phyloP scores from a whole-genome alignment of 2,329 filamentous ascomycete genomes.

The Ambrosiella beaveri region DNA sequence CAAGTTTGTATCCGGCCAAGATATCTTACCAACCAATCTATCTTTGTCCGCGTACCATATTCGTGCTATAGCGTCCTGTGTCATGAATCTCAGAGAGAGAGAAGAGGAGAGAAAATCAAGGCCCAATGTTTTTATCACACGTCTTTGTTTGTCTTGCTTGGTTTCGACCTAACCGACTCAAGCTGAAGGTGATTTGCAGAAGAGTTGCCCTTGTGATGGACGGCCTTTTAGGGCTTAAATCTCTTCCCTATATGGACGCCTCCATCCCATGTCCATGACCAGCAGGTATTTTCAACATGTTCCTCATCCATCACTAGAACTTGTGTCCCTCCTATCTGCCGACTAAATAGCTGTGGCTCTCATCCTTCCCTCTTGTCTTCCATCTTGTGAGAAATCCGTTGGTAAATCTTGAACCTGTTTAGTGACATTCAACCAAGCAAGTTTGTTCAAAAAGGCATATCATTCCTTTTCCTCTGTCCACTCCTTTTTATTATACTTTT shows the following conservation, averaged over 20 bases:
- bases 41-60: too few relatives aligned
- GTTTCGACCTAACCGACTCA: not conserved
- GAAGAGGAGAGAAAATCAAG: too few relatives aligned
- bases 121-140: too few relatives aligned
- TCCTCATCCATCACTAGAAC: not conserved
- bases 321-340: not conserved
- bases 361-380: not conserved
- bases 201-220: not conserved
- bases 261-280: not conserved
- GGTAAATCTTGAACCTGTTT: not conserved
- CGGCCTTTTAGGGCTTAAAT: not conserved
- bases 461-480: not conserved
- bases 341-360: not conserved
- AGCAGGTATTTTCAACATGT: not conserved
- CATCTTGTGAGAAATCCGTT: not conserved
- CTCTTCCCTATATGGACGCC: not conserved
- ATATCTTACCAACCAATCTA: too few relatives aligned
- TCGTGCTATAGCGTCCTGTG: too few relatives aligned
- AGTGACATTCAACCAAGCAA: not conserved
- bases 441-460: not conserved
- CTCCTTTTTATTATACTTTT: not conserved
- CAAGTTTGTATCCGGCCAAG: too few relatives aligned
- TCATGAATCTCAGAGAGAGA: too few relatives aligned
- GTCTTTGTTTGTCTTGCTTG: not conserved
- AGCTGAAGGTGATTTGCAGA: not conserved